These are phyloP conservation scores for Podospora pseudocomata DNA, from an alignment of 495 filamentous ascomycete species.

Conservation along the genomic window DNA sequence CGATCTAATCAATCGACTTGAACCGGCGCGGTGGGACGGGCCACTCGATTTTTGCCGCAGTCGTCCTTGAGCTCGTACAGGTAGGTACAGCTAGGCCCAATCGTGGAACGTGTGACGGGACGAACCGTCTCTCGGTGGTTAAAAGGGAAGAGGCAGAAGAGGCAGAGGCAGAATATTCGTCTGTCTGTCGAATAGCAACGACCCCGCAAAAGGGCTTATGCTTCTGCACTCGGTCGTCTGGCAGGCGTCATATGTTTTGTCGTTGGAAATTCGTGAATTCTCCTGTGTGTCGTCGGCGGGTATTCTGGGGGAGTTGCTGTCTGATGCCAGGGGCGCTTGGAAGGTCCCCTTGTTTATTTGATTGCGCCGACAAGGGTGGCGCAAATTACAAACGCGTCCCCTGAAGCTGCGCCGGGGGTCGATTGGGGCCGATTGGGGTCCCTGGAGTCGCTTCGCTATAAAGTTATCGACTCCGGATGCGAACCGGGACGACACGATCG, in stretches of 20 bases:
- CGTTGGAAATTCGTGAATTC: conserved; percentile 17
- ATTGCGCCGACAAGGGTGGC: conserved; percentile 34
- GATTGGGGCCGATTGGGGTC: conserved; percentile 13
- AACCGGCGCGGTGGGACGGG: conserved; percentile 20
- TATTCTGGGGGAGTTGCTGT: conserved; percentile 27
- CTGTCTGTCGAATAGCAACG: conserved; percentile 11
- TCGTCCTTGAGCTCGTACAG: background rate
- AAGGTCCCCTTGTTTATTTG: conserved; percentile 38
- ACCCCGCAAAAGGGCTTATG: conserved; percentile 31
- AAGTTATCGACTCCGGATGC: conserved; percentile 9
- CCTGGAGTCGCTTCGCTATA: conserved; percentile 16
- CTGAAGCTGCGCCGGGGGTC: conserved; percentile 18
- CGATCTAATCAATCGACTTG: conserved; percentile 16
- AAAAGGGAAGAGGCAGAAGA: conserved; percentile 15
- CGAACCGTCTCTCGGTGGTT: conserved; percentile 17
- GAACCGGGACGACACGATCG: conserved; percentile 1
- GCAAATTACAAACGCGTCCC: conserved; percentile 41
- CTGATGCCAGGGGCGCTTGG: conserved; percentile 16
- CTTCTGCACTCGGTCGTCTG: conserved; percentile 16
- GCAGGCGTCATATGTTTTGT: conserved; percentile 29
- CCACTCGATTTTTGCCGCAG: conserved; percentile 8
- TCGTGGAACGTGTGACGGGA: conserved; percentile 15
- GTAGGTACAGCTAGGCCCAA: conserved; percentile 13
- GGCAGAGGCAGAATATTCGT: conserved; percentile 16
- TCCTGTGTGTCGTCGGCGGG: conserved; percentile 29